Percentiles rank a stretch among this genome's conserved stretches.
Evolutionary conservation across 306 rosid genomes (phyloP).

Genomic region (Oemleria cerasiformis): DNA sequence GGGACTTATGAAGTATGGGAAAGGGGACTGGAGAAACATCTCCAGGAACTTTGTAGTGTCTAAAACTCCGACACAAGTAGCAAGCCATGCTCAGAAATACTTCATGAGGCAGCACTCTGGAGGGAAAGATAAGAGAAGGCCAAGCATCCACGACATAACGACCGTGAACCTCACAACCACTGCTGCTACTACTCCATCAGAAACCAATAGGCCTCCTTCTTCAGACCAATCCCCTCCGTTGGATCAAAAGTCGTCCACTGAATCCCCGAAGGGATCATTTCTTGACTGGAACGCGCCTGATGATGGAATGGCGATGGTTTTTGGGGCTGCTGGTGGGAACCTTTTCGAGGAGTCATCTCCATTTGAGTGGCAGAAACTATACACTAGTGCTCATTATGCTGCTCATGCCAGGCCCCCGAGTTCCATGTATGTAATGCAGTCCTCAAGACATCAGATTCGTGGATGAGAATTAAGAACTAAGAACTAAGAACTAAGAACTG

Average conservation of each 20-base stretch:
- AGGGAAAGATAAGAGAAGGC: constrained; percentile 82
- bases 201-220: constrained; percentile 30
- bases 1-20: constrained; percentile 84
- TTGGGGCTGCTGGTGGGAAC: constrained; percentile 43
- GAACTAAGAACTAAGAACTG: neutral
- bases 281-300: constrained; percentile 37
- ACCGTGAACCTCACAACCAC: constrained; percentile 61
- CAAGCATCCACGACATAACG: constrained; percentile 94
- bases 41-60: constrained; percentile 73
- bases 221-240: constrained; percentile 35
- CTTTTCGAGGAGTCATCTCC: constrained; percentile 43
- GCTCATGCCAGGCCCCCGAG: constrained; percentile 42
- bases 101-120: constrained; percentile 82
- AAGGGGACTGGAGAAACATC: constrained; percentile 94
- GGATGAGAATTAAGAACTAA: constrained; percentile 31
- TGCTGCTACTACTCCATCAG: constrained; percentile 33
- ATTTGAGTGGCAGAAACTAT: constrained; percentile 52
- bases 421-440: constrained; percentile 38
- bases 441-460: constrained; percentile 44
- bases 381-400: constrained; percentile 47
- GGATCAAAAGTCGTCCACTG: constrained; percentile 37
- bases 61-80: constrained; percentile 58
- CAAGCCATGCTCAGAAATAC: constrained; percentile 81
- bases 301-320: constrained; percentile 45
- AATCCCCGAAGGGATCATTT: constrained; percentile 28